Evolutionary conservation across 148 eudicot species (phyloP), one percentile per base, ranked within the genome.

Genomic region (Fagopyrum tataricum): DNA sequence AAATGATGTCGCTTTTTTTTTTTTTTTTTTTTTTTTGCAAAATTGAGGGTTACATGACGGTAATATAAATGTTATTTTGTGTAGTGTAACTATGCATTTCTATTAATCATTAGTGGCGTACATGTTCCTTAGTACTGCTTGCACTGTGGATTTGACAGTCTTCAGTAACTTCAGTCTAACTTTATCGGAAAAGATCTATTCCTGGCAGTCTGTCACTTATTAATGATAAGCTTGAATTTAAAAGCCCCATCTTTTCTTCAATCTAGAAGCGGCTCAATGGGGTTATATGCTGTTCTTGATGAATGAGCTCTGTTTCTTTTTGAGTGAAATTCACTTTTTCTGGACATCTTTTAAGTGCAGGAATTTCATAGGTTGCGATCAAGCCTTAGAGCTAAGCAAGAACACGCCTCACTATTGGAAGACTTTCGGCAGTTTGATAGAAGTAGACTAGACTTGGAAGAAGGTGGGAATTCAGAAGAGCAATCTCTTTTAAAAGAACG

Each of bases 371-470:
- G 92, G 81, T 87, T 96, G 41, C 88, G 90, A 40, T 92, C 97
- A 67, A 87, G 96, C 78, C 87, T 90, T 74, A 89, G 90, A 83
- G 96, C 95, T 72, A 90, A 90, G 84, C 91, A 87, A 82, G 96
- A 96, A 75, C 97, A 96, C 74, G 94, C 97, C 40, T 92, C 99
- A 55, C 76, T 96, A 62, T 91, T 96, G 15, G 91, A 96, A 70
- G 97, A 96, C 82, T 92, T 96, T 76, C 84, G 90, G 82, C 96
- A 96, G 76, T 96, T 92, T 64, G 99, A 96, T 73, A 84, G 88
- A 44, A 77, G 88, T 76, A 81, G 89, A 81, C 76, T 96, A 80
- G 99, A 96, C 82, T 78, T 96, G 66, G 99, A 96, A 86, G 96
- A 84, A 56, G 92, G 91, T 81, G 87, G 87, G 70, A 81, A 85